Evolutionary conservation across 164 flowering plant genomes (phyloP), one percentile per base, ranked within the genome.

Genomic region (Magnolia sinica): DNA sequence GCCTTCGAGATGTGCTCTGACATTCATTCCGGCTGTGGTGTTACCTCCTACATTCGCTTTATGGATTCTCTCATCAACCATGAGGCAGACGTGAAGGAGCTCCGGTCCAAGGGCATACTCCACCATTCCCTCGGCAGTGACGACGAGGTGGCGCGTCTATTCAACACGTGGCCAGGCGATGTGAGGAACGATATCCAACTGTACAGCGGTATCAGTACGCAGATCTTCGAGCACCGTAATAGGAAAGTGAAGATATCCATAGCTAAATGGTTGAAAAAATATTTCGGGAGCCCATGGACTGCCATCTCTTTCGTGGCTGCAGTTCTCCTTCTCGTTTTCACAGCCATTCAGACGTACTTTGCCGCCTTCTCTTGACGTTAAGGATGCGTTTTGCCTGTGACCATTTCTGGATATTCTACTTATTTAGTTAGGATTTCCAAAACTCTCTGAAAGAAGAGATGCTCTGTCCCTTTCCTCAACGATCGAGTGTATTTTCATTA

Each of bases 101-200:
- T 66, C 14, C 69, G 18, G 27, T 66, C 69, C 14, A 13, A 24
- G 45, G 45, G 23, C 19, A 66, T 66, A n/a, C 69, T 66, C 20
- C 69, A n/a, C 2, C 20, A 66, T 66, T 0, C 13, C 10, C 23
- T 66, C 13, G 69, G 69, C 69, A 84, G 83, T 3, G 83, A 84
- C 20, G 27, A 80, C 29, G 13, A 82, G 16, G 84, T 79, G 8
- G 83, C 84, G 1, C 20, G 50, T 4, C 79, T 84, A 9, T 80
- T 84, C 71, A 82, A 78, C 27, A 50, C 67, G 68, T 74, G 78
- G 2, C n/a, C 70, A 78, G 9, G 59, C 78, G 81, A 79, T 65
- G 67, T 73, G 29, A 27, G 0, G 29, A 27, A 78, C 0, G 50
- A 78, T 37, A 31, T 58, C 18, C 0, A 8, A 1, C 1, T 20